phyloP scores from a whole-genome alignment of 148 eudicot species.

The Camellia sinensis region DNA sequence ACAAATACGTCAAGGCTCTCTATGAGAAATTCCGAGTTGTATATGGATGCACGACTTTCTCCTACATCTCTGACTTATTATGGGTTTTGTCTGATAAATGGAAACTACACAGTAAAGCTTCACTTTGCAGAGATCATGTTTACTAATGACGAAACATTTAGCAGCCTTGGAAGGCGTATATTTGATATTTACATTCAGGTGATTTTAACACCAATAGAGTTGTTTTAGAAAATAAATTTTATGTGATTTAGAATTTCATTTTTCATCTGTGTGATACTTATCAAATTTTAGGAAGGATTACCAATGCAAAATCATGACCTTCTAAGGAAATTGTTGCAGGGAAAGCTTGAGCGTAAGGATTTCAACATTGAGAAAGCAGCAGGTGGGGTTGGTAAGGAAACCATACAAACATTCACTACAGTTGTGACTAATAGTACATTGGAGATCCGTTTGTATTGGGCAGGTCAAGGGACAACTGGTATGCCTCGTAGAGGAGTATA shows the following conservation, averaged over 20 bases:
- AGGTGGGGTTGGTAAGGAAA: slow-evolving; percentile 30
- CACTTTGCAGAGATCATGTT: slow-evolving; percentile 39
- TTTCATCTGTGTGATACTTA: not conserved
- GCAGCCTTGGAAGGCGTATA: slow-evolving; percentile 34
- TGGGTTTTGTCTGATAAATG: slow-evolving; percentile 31
- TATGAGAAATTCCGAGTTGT: slow-evolving; percentile 1
- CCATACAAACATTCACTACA: slow-evolving; percentile 8
- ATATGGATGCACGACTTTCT: slow-evolving; percentile 32
- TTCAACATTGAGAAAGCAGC: slow-evolving; percentile 36
- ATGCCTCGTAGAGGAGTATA: slow-evolving; percentile 28
- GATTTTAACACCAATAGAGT: too few species aligned
- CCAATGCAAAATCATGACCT: too few species aligned
- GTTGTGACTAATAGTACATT: slow-evolving; percentile 17
- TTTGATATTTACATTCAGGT: slow-evolving; percentile 14
- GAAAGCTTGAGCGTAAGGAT: slow-evolving; percentile 27
- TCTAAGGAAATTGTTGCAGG: slow-evolving; percentile 16
- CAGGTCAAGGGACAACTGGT: slow-evolving; percentile 37
- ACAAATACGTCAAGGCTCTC: slow-evolving; percentile 5
- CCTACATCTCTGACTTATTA: slow-evolving; percentile 38
- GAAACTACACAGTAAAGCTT: slow-evolving; percentile 33
- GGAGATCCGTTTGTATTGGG: slow-evolving; percentile 38
- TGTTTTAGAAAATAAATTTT: too few species aligned
- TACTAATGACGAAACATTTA: slow-evolving; percentile 18
- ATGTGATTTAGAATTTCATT: too few species aligned
- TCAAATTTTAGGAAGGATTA: too few species aligned